Percentiles rank a stretch among this genome's conserved stretches.
Evolutionary conservation across 441 rosid species (phyloP).

Genomic region (Geranium incanum): DNA sequence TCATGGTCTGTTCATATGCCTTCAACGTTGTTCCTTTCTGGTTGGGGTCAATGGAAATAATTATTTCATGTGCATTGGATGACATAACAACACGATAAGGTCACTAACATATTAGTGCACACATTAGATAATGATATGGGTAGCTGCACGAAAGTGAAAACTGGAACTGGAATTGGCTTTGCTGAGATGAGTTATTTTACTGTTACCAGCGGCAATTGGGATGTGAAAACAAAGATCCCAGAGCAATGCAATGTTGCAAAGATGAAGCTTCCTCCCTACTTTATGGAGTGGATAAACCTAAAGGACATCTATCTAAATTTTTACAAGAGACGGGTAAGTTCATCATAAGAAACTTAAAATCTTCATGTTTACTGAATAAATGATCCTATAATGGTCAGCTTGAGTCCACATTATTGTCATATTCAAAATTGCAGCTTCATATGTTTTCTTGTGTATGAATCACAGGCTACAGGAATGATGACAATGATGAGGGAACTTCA

Average conservation of each 20-base stretch:
- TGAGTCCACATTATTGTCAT: too few species aligned
- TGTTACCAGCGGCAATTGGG: constrained; percentile 81
- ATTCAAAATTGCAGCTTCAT: neutral
- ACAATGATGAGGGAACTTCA: constrained; percentile 72
- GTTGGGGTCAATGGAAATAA: too few species aligned
- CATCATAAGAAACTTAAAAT: neutral
- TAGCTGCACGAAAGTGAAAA: neutral
- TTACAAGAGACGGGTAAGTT: constrained; percentile 46
- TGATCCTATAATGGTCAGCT: too few species aligned
- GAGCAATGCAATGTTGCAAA: constrained; percentile 63
- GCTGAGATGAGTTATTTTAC: constrained; percentile 21
- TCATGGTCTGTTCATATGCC: too few species aligned
- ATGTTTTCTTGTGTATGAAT: constrained; percentile 17
- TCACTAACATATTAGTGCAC: neutral
- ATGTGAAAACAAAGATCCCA: constrained; percentile 82
- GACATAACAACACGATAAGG: too few species aligned
- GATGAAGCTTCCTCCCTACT: constrained; percentile 70
- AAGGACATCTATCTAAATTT: constrained; percentile 77
- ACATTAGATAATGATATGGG: neutral
- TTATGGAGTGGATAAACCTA: constrained; percentile 86
- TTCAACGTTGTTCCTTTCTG: too few species aligned
- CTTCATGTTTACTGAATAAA: constrained; percentile 3
- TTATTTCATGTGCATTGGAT: too few species aligned
- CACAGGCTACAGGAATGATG: constrained; percentile 88
- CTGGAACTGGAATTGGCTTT: neutral